A percentile compares a stretch with the other conserved stretches of the same genome.
phyloP scores from a whole-genome alignment of 202 grass and related monocot species.

The Musa balbisiana region DNA sequence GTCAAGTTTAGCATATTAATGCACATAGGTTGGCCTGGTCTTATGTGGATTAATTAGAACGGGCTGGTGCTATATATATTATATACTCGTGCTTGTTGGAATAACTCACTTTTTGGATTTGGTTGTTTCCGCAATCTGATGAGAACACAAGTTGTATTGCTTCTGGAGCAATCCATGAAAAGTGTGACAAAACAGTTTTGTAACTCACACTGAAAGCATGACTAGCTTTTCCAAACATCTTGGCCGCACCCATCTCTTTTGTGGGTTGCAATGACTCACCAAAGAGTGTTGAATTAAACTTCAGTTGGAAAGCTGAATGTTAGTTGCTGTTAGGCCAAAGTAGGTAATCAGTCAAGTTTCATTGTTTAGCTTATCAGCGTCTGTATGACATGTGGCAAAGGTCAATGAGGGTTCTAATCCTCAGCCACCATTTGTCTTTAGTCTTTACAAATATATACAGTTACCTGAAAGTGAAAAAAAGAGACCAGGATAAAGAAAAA shows the following conservation, averaged over 20 bases:
- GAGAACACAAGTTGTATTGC: background rate
- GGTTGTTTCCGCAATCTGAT: background rate
- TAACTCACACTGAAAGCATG: background rate
- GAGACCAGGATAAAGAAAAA: background rate
- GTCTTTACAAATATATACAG: background rate
- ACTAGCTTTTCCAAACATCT: background rate
- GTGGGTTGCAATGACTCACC: background rate
- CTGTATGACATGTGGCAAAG: background rate
- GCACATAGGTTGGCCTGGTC: no score
- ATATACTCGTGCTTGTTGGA: background rate
- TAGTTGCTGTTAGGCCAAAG: background rate
- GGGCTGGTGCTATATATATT: background rate
- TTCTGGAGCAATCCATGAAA: background rate
- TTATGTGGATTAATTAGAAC: background rate
- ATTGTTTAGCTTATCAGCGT: background rate
- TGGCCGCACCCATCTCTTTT: background rate
- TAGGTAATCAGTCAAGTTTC: background rate
- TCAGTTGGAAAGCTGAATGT: background rate
- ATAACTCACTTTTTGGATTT: background rate
- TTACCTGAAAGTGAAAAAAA: background rate
- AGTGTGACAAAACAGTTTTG: background rate
- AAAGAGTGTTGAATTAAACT: background rate
- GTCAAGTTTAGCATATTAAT: background rate
- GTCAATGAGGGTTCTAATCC: background rate
- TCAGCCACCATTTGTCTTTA: background rate